Evolutionary conservation across 306 rosid genomes (phyloP), one percentile per base, ranked within the genome.

Genomic region (Amphicarpaea edgeworthii): DNA sequence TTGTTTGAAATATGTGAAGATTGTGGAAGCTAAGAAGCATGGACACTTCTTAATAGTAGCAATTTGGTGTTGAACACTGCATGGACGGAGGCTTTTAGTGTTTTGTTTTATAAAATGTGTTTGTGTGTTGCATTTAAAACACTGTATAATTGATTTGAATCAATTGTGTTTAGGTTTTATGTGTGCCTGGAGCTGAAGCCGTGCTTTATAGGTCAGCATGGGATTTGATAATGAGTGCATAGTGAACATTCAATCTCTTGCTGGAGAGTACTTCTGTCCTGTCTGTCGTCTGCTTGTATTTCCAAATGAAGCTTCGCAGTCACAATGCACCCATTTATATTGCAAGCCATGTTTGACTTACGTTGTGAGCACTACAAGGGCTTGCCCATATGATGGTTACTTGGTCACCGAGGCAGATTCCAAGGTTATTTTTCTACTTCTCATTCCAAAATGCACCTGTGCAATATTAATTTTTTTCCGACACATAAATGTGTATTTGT

Each of bases 151-250:
- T 46, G 58, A 38, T 72, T 72, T 37, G 50, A 8, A 32, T 75
- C 50, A 7, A 28, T 37, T 16, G 63, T 72, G 50, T 69, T 75
- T 32, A 83, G 88, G 83, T 79, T 88, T 82, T 79, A 66, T 82
- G 82, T 58, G 46, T 53, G 61, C 30, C 81, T 68, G 81, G 30
- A 75, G 81, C 85, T 87, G 88, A 88, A 77, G 89, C 61, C 42
- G 72, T 50, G 71, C 38, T 77, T 34, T 12, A 16, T 21, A 45
- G 78, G 64, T 80, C 70, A 51, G 46, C 28, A 96, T 96, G 99
- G 99, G 99, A 43, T 96, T 96, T 81, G 99, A 96, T 84, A 96
- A 89, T 28, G 98, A 96, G 81, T 96, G 99, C 88, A 90, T 96
- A 69, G 85, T 92, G 77, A 96, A 90, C 80, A 92, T 96, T 84